Base-by-base conservation (phyloP, 2,329 filamentous ascomycete genomes). In the Orbilia oligospora region DNA sequence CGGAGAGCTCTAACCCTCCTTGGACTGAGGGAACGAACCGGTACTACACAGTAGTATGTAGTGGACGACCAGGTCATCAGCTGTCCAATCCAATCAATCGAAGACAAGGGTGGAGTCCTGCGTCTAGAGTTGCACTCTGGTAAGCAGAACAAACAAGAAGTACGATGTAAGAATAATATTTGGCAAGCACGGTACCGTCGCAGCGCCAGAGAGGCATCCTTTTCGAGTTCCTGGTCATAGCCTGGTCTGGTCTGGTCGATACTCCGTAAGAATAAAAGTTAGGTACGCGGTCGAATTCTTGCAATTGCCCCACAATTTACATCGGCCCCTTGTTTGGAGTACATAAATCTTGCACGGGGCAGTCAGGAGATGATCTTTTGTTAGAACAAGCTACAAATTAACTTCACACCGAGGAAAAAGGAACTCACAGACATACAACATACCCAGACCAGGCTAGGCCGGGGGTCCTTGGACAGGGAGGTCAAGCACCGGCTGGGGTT, bases 41-140 rank as follows among this genome's bases (percentile, higher is more conserved):
- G 72, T 64, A 61, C 64, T 70, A 30, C n/a, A n/a, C n/a, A n/a
- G n/a, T n/a, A n/a, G n/a, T n/a, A n/a, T n/a, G n/a, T n/a, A n/a
- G n/a, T n/a, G n/a, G n/a, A n/a, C n/a, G 27, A 71, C 72, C 71
- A 70, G 71, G 71, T 51, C 72, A 66, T 76, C 72, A 76, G 72
- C 72, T 76, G 72, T 76, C 58, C 72, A 76, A n/a, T 70, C 72
- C 72, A 66, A 76, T 76, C 72, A 76, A 76, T 65, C 53, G 48
- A 70, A 44, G 72, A 76, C 71, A 75, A 55, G 72, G 72, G 66
- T 76, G 66, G 55, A 61, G 48, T 68, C 20, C 33, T 70, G 66
- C 66, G 56, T 65, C 55, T 58, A 65, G 55, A 65, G 65, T 76
- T 76, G 64, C 65, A 56, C 38, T 70, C 64, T 61, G 66, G 72